Base-by-base conservation (phyloP, 1,284 basidiomycete species). In the Sporisorium iseilematis-ciliati region DNA sequence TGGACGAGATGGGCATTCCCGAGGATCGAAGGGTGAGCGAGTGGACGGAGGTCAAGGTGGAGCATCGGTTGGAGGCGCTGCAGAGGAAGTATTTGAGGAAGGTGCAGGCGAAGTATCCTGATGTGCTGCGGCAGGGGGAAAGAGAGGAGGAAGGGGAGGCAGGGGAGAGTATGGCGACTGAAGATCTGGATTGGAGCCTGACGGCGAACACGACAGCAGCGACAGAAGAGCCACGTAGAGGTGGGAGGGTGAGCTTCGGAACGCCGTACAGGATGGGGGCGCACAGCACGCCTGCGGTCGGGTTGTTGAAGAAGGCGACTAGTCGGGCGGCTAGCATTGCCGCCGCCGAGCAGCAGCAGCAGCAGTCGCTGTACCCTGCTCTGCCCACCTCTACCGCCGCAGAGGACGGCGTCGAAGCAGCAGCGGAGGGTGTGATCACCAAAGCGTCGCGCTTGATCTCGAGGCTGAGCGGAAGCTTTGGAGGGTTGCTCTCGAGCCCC, bases 251-350 rank as follows among this genome's bases (percentile, higher is more conserved):
- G 8, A 64, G 59, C 7, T 77, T 77, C 23, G 75, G 75, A 1
- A 77, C 75, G 18, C 75, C 75, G 1, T 77, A 69, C 23, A 31
- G 75, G 1, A 73, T 50, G 41, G 70, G 75, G 18, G 63, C 66
- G 35, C 75, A 77, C 46, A 73, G 70, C 23, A 77, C 75, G 21
- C 75, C 75, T 23, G 65, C 65, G 7, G 61, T 42, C 2, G 62
- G 61, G 0, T 29, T 68, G 55, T 45, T 60, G 11, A 66, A 60
- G 25, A 58, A 46, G 18, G 62, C 68, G 5, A 71, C 68, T 0
- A 40, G 50, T 16, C 23, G 57, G 16, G 62, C 67, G 3, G 57
- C 59, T 0, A 59, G 12, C 33, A 35, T n/a, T n/a, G n/a, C n/a
- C 7, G 45, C 20, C 12, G 55, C 42, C 4, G 20, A 18, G 42